These are phyloP conservation scores for Yamadazyma akitaensis DNA, from an alignment of 805 yeast genomes.

Conservation along the genomic window DNA sequence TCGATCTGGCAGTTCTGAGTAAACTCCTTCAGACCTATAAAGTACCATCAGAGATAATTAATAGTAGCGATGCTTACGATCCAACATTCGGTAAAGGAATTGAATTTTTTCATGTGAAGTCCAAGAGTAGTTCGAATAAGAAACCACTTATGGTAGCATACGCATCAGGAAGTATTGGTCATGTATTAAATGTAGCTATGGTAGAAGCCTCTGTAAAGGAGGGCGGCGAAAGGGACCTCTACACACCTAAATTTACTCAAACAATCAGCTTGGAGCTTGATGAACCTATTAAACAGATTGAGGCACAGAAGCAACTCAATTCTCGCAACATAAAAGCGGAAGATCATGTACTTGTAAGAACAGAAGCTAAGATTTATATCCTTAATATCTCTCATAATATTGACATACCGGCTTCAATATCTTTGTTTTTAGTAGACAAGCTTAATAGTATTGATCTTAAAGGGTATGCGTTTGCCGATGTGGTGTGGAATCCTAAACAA, in stretches of 20 bases:
- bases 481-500: slow-evolving; percentile 43
- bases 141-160: slow-evolving; percentile 18
- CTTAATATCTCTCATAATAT: slow-evolving; percentile 22
- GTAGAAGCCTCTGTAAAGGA: slow-evolving; percentile 6
- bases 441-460: slow-evolving; percentile 1
- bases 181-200: slow-evolving; percentile 8
- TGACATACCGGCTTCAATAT: slow-evolving; percentile 8
- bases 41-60: slow-evolving; percentile 6
- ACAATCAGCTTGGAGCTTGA: slow-evolving; percentile 16
- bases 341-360: slow-evolving; percentile 31
- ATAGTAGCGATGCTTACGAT: slow-evolving; percentile 18
- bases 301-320: slow-evolving; percentile 19
- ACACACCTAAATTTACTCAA: slow-evolving; percentile 1
- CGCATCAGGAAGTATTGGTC: slow-evolving; percentile 30
- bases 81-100: slow-evolving; percentile 32
- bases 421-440: slow-evolving; percentile 8
- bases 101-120: slow-evolving; percentile 15
- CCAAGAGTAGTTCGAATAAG: not conserved
- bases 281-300: slow-evolving; percentile 41
- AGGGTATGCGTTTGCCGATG: slow-evolving; percentile 40
- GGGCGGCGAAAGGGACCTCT: not conserved
- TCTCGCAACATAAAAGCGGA: not conserved
- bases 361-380: slow-evolving; percentile 30
- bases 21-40: slow-evolving; percentile 3
- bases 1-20: slow-evolving; percentile 5